These are phyloP conservation scores for Vaccinium corymbosum DNA, from an alignment of 148 eudicot species.

Conservation along the genomic window DNA sequence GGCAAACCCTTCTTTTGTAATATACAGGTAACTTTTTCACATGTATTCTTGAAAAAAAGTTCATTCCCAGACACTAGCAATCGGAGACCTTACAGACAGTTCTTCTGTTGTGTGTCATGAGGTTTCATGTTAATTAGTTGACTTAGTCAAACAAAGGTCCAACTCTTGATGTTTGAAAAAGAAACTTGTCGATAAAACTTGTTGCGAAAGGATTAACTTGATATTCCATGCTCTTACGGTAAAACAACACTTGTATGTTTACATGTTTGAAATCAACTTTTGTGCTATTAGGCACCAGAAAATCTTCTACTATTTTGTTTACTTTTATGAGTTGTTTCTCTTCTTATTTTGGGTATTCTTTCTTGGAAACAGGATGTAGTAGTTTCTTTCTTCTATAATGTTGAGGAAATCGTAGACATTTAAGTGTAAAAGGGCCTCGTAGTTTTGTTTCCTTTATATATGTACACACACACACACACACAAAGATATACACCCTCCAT, in stretches of 20 bases:
- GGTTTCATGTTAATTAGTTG: not conserved
- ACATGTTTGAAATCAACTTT: not conserved
- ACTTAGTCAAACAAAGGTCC: not conserved
- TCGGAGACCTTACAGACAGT: not conserved
- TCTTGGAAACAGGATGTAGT: not conserved
- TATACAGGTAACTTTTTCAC: not conserved
- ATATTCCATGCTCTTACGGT: not conserved
- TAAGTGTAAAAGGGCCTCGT: not conserved
- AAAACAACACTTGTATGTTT: not conserved
- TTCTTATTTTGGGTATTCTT: not conserved
- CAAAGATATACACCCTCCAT: not conserved
- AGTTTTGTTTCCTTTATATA: not conserved
- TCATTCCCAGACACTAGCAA: not conserved
- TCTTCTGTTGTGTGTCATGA: not conserved
- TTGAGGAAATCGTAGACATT: not conserved
- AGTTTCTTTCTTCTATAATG: not conserved
- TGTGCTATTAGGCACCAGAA: not conserved
- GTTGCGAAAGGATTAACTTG: not conserved
- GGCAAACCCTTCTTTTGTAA: not conserved
- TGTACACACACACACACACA: not conserved
- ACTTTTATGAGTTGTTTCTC: not conserved
- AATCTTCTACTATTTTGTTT: not conserved
- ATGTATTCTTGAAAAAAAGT: not conserved
- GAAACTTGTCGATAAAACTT: not conserved
- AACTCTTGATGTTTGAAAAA: conserved; percentile 4